phyloP scores from a whole-genome alignment of 1,284 basidiomycete genomes.

The Phellinidium pouzarii region DNA sequence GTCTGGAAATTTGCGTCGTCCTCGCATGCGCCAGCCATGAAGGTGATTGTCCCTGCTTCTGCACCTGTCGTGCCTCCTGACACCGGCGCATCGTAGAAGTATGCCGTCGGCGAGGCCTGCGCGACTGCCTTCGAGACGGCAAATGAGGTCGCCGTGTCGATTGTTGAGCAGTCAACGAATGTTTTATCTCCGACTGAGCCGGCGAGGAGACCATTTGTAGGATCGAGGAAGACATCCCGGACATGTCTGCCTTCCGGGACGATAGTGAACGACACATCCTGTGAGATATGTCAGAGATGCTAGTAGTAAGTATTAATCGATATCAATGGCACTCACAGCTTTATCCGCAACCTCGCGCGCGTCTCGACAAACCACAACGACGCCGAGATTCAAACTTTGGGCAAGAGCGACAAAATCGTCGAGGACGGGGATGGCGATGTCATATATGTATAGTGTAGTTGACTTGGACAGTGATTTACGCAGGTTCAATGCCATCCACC shows the following conservation, averaged over 20 bases:
- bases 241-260: slow-evolving; percentile 20
- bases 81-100: slow-evolving; percentile 21
- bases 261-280: slow-evolving; percentile 19
- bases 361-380: not conserved
- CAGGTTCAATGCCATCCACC: slow-evolving; percentile 20
- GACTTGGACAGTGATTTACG: slow-evolving; percentile 15
- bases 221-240: slow-evolving; percentile 19
- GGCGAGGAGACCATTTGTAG: slow-evolving; percentile 17
- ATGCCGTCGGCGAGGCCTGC: slow-evolving; percentile 8
- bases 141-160: slow-evolving; percentile 20
- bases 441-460: slow-evolving; percentile 16
- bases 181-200: slow-evolving; percentile 16
- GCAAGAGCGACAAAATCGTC: slow-evolving; percentile 13
- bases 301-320: not conserved
- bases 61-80: slow-evolving; percentile 22
- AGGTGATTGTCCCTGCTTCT: slow-evolving; percentile 20
- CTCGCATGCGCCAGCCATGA: slow-evolving; percentile 18
- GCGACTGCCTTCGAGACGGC: slow-evolving; percentile 19
- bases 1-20: slow-evolving; percentile 13
- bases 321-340: slow-evolving; percentile 4
- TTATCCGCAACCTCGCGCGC: slow-evolving; percentile 12
- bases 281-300: not conserved
- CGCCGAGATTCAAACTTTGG: not conserved
- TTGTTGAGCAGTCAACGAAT: slow-evolving; percentile 20
- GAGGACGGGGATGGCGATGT: slow-evolving; percentile 11